Evolutionary conservation across 2,329 filamentous ascomycete genomes (phyloP), one percentile per base, ranked within the genome.

Genomic region (Paramyrothecium roridum): DNA sequence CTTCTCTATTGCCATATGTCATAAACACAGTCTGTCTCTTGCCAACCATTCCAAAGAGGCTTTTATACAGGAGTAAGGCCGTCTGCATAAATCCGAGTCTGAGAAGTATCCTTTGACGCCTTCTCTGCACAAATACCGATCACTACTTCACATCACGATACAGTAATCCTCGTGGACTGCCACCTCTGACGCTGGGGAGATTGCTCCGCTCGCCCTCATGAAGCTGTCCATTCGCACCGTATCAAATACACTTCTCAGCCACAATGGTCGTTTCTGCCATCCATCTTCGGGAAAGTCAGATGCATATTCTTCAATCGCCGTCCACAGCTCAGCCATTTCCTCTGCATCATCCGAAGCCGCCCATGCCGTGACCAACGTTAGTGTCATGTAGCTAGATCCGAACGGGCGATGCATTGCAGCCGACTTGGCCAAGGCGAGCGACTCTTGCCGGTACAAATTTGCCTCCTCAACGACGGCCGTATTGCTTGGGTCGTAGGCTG

Each of bases 331-430:
- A 2, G 34, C 20, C 40, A 52, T 48, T 33, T 59, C 33, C 13
- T 8, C 37, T 3, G 17, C 19, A 13, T 77, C 75, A 3, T 67
- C 67, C 3, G 61, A 61, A 19, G 59, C 56, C 1, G 62, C 59
- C 64, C 64, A 68, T 0, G 62, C 68, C 1, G 63, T 54, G 8
- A 66, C 49, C 2, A 71, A 55, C 11, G 59, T 63, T 1, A 65
- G 54, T 4, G 66, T 63, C 26, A 68, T 59, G 21, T 66, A 64
- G 30, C 61, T 62, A 7, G 68, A 62, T 1, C 65, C 69, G 1
- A 70, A 46, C 3, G 69, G 68, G 8, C 64, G 50, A 47, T 65
- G 63, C 13, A 52, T 43, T 12, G 52, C 26, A 1, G 63, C 62
- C 12, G 56, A 50, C 17, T 64, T 53, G 3, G 63, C 63, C 12